Evolutionary conservation across 2,329 filamentous ascomycete genomes (phyloP), one percentile per base, ranked within the genome.

Genomic region (Salinomyces thailandicus): DNA sequence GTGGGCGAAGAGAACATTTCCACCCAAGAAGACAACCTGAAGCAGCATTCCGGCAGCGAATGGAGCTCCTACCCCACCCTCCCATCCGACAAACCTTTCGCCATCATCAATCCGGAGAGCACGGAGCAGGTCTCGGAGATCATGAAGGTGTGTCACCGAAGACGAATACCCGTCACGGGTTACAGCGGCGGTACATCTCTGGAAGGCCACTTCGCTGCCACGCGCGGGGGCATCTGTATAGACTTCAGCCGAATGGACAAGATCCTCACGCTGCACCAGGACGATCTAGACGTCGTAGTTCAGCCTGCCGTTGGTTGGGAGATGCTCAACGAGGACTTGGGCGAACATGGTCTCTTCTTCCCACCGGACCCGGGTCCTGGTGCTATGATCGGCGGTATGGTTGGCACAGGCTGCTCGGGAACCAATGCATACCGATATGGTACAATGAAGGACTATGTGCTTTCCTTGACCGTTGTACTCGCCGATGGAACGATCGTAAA

Each of bases 381-480:
- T 13, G 86, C 86, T 43, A 85, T 85, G 79, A 94, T 95, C 50
- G 86, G 86, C 39, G 86, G 86, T 37, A 86, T 86, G 81, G 75
- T 86, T 20, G 81, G 80, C 15, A 86, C 81, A 1, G 79, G 79
- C 36, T 84, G 79, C 60, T 77, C 59, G 12, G 86, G 86, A 41
- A 94, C 86, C 11, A 94, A 94, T 58, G 80, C 86, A 12, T 93
- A 93, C 64, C 73, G 86, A 39, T 94, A 93, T 59, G 87, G 86
- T 44, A 94, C 86, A 2, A 94, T 94, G 85, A 79, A 84, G 44
- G 86, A 94, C 57, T 94, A 86, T 86, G 87, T 94, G 9, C 64
- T 93, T 15, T 81, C 75, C 36, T 63, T 94, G 47, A 94, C 86
- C 0, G 84, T 93, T 3, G 86, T 94, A 8, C 71, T 94, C 51